Base-by-base conservation (phyloP, 164 flowering plant genomes). In the Liquidambar formosana region DNA sequence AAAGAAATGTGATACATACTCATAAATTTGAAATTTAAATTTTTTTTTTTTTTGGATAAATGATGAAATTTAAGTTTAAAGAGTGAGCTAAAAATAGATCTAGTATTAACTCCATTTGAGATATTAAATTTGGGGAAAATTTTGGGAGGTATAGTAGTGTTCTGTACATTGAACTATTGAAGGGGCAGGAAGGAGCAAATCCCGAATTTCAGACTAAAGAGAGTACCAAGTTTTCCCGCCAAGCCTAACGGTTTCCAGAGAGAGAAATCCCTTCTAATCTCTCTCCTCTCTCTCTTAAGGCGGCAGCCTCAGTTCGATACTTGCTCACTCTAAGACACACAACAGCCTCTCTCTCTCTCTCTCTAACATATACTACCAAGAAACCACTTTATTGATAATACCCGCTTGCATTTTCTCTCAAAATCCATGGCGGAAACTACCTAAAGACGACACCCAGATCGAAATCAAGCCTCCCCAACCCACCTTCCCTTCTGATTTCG, bases 381-480 rank as follows among this genome's bases (percentile, higher is more conserved):
- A 59, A 28, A 18, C 44, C 45, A 28, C 44, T 5, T 58, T 27
- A 10, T 15, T 58, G 51, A n/a, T 14, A 18, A 27, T 14, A 58
- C 19, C 43, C 46, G 16, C 22, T 26, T 25, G 33, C 60, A 26
- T 25, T 57, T 57, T 25, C 60, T 57, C 21, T 58, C 16, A 51
- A 66, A 64, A 26, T 52, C 67, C 15, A 76, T 76, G 79, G 73
- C 69, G 28, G 70, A 72, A 33, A 59, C 74, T 28, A 26, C 49
- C 16, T n/a, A 74, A 65, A 49, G 74, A 68, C 18, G 65, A 77
- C 21, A 27, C 69, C 10, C 54, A 58, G 18, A 61, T 75, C 69
- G 78, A 69, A 14, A 76, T 76, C 73, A 74, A 73, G 58, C 60
- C 45, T 0, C 73, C 63, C 10, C 71, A 69, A 25, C 67, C 71